A percentile compares a stretch with the other conserved stretches of the same genome.
Evolutionary conservation across 768 basidiomycete species (phyloP).

Genomic region (Boletus sensibilis): DNA sequence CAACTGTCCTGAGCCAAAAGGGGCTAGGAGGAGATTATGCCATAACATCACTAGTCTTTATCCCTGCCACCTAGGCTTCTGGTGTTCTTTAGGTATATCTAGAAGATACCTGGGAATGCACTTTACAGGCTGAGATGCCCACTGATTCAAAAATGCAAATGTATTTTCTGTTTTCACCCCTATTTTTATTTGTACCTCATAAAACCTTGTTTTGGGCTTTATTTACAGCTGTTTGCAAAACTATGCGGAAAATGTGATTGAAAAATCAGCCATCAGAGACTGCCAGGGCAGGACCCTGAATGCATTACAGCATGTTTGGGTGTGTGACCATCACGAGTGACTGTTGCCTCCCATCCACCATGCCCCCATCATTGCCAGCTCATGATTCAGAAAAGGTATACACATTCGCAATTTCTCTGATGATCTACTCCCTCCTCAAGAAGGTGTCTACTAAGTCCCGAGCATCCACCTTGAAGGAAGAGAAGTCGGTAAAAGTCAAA

Average conservation of each 20-base stretch:
- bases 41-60: too few relatives aligned
- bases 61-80: too few relatives aligned
- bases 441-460: neutral
- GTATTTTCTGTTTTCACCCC: too few relatives aligned
- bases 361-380: neutral
- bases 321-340: neutral
- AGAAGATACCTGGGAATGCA: too few relatives aligned
- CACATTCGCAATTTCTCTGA: neutral
- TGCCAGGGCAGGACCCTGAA: neutral
- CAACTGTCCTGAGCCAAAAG: too few relatives aligned
- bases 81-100: too few relatives aligned
- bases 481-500: conserved; percentile 6
- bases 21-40: too few relatives aligned
- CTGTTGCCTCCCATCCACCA: neutral
- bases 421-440: neutral
- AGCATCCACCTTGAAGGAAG: neutral
- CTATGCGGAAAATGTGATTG: neutral
- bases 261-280: neutral
- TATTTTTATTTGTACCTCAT: too few relatives aligned
- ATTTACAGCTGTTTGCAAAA: neutral
- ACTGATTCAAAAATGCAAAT: too few relatives aligned
- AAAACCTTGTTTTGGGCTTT: too few relatives aligned
- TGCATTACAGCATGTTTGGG: neutral
- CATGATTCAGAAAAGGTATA: neutral
- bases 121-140: too few relatives aligned